phyloP scores from a whole-genome alignment of 495 filamentous ascomycete genomes.

The Lasiosphaeria ovina region DNA sequence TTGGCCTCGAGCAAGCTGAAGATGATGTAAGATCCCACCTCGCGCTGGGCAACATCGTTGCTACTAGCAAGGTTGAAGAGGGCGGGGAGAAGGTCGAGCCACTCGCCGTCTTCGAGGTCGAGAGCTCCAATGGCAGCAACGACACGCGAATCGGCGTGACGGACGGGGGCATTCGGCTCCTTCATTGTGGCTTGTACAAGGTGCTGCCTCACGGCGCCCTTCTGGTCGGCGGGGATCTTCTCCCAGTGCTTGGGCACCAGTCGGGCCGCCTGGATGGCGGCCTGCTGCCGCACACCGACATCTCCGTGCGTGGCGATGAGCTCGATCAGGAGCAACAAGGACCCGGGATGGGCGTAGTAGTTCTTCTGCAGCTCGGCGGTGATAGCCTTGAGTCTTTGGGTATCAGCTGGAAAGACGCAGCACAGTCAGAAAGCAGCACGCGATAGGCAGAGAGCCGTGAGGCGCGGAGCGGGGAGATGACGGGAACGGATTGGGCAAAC shows the following conservation, averaged over 20 bases:
- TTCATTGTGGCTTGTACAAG: constrained; percentile 77
- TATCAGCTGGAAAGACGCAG: constrained; percentile 57
- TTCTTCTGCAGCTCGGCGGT: constrained; percentile 87
- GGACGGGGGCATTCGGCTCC: constrained; percentile 68
- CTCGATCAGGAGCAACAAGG: constrained; percentile 79
- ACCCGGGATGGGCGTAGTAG: constrained; percentile 82
- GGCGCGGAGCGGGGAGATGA: constrained; percentile 1
- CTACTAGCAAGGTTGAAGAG: constrained; percentile 71
- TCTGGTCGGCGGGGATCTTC: constrained; percentile 55
- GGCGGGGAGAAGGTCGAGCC: constrained; percentile 74
- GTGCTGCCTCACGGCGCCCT: constrained; percentile 73
- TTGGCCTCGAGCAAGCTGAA: constrained; percentile 86
- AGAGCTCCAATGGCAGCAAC: constrained; percentile 82
- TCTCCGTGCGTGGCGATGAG: constrained; percentile 73
- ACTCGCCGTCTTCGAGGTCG: constrained; percentile 83
- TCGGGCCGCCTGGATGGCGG: constrained; percentile 80
- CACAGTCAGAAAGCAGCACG: constrained; percentile 36
- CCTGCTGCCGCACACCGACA: constrained; percentile 74
- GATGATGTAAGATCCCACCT: constrained; percentile 89
- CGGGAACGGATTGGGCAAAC: constrained; percentile 30
- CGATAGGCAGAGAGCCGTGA: constrained; percentile 15
- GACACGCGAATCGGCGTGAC: constrained; percentile 84
- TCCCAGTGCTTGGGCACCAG: constrained; percentile 87
- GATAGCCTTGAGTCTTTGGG: constrained; percentile 78
- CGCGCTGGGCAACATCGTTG: constrained; percentile 71